phyloP scores from a whole-genome alignment of 2,329 filamentous ascomycete genomes.

The Neocucurbitaria cava region DNA sequence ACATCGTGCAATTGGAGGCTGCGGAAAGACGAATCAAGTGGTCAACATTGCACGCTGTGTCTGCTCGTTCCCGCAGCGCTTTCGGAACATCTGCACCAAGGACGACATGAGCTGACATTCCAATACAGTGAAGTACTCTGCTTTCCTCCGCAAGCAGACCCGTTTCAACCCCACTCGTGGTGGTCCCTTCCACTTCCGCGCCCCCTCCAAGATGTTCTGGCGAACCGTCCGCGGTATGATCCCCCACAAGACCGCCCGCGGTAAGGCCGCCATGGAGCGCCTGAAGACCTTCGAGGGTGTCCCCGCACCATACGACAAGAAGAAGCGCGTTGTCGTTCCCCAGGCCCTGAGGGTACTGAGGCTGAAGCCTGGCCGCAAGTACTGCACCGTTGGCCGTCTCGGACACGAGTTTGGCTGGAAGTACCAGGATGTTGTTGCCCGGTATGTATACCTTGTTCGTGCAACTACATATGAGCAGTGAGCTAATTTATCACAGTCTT shows the following conservation, averaged over 20 bases:
- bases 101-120: slow-evolving; percentile 37
- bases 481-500: slow-evolving; percentile 67
- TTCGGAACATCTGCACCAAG: neutral
- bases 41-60: slow-evolving; percentile 12
- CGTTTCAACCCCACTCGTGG: slow-evolving; percentile 99
- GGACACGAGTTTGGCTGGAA: slow-evolving; percentile 99
- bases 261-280: slow-evolving; percentile 94
- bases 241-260: slow-evolving; percentile 99
- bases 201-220: slow-evolving; percentile 99
- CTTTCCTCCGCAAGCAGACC: slow-evolving; percentile 99
- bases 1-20: slow-evolving; percentile 9
- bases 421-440: slow-evolving; percentile 98
- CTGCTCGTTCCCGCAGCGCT: slow-evolving; percentile 14
- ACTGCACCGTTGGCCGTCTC: slow-evolving; percentile 98
- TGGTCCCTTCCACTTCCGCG: slow-evolving; percentile 99
- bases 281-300: slow-evolving; percentile 99
- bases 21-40: neutral
- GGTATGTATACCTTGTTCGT: slow-evolving; percentile 67
- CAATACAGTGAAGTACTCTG: slow-evolving; percentile 96
- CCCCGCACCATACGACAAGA: slow-evolving; percentile 98
- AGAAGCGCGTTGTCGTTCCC: slow-evolving; percentile 99
- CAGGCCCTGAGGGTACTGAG: slow-evolving; percentile 96
- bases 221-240: slow-evolving; percentile 99
- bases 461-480: neutral
- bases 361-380: slow-evolving; percentile 99